Evolutionary conservation across 352 stramenopile species (phyloP).

Genomic region (Aphanomyces invadans): DNA sequence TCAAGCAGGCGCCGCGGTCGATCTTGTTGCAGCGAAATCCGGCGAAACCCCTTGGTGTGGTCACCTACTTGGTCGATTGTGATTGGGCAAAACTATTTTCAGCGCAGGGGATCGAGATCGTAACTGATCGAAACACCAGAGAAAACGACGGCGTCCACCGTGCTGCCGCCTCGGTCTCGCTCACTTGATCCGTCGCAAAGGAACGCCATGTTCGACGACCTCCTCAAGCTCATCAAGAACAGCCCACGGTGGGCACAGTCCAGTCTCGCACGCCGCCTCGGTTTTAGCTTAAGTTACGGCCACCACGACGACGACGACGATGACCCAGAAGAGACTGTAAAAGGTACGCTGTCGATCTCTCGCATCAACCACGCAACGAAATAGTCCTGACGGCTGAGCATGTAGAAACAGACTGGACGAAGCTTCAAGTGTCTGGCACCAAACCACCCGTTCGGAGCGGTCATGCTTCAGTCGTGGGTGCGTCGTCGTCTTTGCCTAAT

Average conservation of each 20-base stretch:
- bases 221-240: slow-evolving; percentile 76
- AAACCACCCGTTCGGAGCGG: slow-evolving; percentile 64
- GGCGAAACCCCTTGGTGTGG: background rate
- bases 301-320: slow-evolving; percentile 57
- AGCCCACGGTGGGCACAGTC: slow-evolving; percentile 73
- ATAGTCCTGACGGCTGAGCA: background rate
- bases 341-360: background rate
- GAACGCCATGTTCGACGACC: slow-evolving; percentile 30
- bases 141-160: background rate
- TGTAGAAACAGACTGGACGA: slow-evolving; percentile 68
- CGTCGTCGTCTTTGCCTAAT: slow-evolving; percentile 14
- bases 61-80: background rate
- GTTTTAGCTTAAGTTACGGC: slow-evolving; percentile 37
- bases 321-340: slow-evolving; percentile 22
- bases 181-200: background rate
- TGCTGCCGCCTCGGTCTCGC: background rate
- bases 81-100: slow-evolving; percentile 16
- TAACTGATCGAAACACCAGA: slow-evolving; percentile 17
- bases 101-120: background rate
- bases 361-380: background rate
- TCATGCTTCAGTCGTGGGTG: slow-evolving; percentile 70
- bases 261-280: slow-evolving; percentile 56
- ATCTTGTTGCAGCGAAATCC: no score
- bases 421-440: slow-evolving; percentile 57
- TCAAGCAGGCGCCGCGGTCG: no score